These are phyloP conservation scores for Populus alba DNA, from an alignment of 345 rosid genomes.

Conservation along the genomic window DNA sequence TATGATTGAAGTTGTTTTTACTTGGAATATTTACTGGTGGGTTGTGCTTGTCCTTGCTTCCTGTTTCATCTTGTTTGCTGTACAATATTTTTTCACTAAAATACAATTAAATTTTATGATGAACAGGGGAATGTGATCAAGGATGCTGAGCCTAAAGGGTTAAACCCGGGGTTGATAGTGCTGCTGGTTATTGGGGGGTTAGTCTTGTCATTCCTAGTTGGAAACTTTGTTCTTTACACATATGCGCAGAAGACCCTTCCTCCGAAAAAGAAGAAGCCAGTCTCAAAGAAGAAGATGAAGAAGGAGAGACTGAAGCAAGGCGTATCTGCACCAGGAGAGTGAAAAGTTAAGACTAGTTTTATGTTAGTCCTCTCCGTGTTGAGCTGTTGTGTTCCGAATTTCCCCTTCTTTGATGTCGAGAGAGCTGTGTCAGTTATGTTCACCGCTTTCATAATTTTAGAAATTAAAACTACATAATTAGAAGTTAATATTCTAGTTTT, in stretches of 20 bases:
- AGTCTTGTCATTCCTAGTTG: slow-evolving; percentile 59
- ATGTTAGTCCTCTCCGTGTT: background rate
- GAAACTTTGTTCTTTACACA: slow-evolving; percentile 54
- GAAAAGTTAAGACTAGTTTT: slow-evolving; percentile 7
- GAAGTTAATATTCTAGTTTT: slow-evolving; percentile 11
- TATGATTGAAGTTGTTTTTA: background rate
- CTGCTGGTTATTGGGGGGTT: slow-evolving; percentile 61
- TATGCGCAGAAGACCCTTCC: slow-evolving; percentile 71
- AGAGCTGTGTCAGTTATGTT: slow-evolving; percentile 8
- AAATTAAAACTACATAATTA: slow-evolving; percentile 11
- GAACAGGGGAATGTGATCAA: slow-evolving; percentile 22
- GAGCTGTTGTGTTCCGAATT: slow-evolving; percentile 14
- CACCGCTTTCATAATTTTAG: slow-evolving; percentile 6
- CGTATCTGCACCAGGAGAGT: slow-evolving; percentile 77
- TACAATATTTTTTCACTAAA: background rate
- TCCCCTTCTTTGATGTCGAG: slow-evolving; percentile 13
- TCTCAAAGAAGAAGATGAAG: slow-evolving; percentile 86
- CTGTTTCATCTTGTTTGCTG: background rate
- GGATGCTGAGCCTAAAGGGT: slow-evolving; percentile 43
- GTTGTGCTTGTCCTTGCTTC: background rate
- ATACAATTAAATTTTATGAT: background rate
- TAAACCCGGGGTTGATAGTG: slow-evolving; percentile 71
- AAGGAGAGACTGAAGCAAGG: slow-evolving; percentile 75
- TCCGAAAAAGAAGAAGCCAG: slow-evolving; percentile 63
- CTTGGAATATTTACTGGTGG: background rate